Evolutionary conservation across 2,329 filamentous ascomycete genomes (phyloP), one percentile per base, ranked within the genome.

Genomic region (Akanthomyces dipterigenus): DNA sequence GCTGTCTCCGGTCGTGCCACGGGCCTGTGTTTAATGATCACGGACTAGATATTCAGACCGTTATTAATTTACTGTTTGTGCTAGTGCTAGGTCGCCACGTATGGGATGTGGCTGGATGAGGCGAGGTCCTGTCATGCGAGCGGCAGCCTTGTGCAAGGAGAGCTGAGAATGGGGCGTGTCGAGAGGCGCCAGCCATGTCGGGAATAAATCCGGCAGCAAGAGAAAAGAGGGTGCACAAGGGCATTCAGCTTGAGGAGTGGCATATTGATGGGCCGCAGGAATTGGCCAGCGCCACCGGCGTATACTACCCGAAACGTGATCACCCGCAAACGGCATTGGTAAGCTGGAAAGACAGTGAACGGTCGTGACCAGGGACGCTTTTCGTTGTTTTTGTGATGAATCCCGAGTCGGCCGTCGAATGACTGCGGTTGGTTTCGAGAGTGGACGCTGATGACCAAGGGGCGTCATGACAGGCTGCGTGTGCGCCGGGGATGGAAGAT

Each of bases 201-300:
- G 34, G 34, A 53, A 53, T 40, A 40, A 40, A 8, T 34, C 24
- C 14, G 3, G 45, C 24, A 48, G 16, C 22, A 48, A 14, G 3
- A n/a, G 45, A 48, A 12, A 48, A 14, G 3, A n/a, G 45, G 28
- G 24, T 26, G 28, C 14, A 48, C 45, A 48, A 28, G 45, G 45
- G 24, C 31, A 34, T 34, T 34, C 31, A 9, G 18, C 36, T 49
- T 49, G 49, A 42, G 38, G 28, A 26, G 22, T 45, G 54, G 58
- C 28, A 26, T 16, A n/a, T 0, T n/a, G 26, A 46, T 31, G 50
- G 58, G 26, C 49, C 49, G 6, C 22, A 16, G 22, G 53, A 54
- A 40, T 20, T n/a, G 58, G 49, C 58, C 49, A 40, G 49, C 49
- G 58, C 34, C 20, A 55, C 28, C n/a, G n/a, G n/a, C n/a, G n/a